Conservation (phyloP, 192 early-diverging fungal species). For the Chytriomyces sp. region DNA sequence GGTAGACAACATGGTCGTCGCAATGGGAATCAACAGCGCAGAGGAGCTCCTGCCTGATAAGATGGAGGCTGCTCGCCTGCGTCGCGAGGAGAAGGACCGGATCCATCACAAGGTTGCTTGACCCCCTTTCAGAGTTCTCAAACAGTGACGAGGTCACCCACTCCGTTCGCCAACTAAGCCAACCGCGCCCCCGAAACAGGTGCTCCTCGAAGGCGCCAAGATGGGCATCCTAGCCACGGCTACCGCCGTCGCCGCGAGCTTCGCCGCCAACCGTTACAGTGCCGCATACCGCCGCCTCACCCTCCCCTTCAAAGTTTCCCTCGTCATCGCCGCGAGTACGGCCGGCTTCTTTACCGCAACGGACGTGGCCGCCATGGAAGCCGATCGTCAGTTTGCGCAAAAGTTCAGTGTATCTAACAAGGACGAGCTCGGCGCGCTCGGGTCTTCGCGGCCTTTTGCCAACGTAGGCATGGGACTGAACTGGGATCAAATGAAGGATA, state of each 20-base stretch:
- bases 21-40: background rate
- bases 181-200: too few relatives aligned
- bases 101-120: too few relatives aligned
- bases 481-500: background rate
- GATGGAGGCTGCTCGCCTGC: constrained; percentile 13
- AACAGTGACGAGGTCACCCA: too few relatives aligned
- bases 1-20: constrained; percentile 4
- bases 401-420: constrained; percentile 31
- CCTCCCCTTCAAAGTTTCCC: constrained; percentile 9
- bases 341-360: constrained; percentile 38
- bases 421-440: background rate
- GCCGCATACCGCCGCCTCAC: constrained; percentile 8
- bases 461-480: background rate
- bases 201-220: constrained; percentile 26
- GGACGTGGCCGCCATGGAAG: constrained; percentile 37
- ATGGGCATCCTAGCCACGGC: background rate
- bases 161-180: too few relatives aligned
- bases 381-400: constrained; percentile 34
- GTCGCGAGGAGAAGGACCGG: constrained; percentile 14
- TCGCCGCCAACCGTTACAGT: constrained; percentile 4
- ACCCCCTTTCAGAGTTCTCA: too few relatives aligned
- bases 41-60: background rate
- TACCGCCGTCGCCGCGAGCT: background rate
- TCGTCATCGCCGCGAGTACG: constrained; percentile 22
- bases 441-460: background rate